phyloP scores from a whole-genome alignment of 257 asterid species.

The Penstemon barbatus region DNA sequence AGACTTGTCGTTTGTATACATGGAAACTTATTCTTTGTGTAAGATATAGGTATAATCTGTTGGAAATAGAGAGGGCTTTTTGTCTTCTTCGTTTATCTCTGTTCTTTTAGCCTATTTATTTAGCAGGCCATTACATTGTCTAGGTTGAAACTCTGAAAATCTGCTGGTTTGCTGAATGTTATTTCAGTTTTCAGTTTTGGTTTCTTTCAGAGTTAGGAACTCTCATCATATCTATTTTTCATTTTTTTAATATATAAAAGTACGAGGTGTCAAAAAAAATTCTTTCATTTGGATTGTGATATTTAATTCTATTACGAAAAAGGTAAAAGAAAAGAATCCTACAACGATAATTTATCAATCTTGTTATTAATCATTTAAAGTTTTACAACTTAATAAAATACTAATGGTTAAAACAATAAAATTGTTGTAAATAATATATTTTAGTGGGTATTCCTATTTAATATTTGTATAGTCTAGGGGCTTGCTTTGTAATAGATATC shows the following conservation, averaged over 20 bases:
- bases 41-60: conserved; percentile 30
- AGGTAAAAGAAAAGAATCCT: too few species aligned
- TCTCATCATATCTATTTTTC: not conserved
- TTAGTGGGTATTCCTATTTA: too few species aligned
- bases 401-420: too few species aligned
- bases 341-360: too few species aligned
- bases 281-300: not conserved
- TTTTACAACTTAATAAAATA: too few species aligned
- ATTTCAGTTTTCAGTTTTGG: not conserved
- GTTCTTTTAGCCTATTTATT: not conserved
- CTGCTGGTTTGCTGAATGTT: not conserved
- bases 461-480: too few species aligned
- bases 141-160: not conserved
- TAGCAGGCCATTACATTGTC: not conserved
- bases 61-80: conserved; percentile 2
- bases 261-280: too few species aligned
- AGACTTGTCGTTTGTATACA: conserved; percentile 28
- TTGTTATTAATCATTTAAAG: too few species aligned
- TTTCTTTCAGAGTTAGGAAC: not conserved
- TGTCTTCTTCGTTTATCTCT: not conserved
- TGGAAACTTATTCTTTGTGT: conserved; percentile 38
- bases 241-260: too few species aligned
- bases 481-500: too few species aligned
- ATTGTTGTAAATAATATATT: too few species aligned
- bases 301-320: too few species aligned